A percentile compares a stretch with the other conserved stretches of the same genome.
phyloP scores from a whole-genome alignment of 2,329 filamentous ascomycete genomes.

The Myriosclerotinia duriaeana region DNA sequence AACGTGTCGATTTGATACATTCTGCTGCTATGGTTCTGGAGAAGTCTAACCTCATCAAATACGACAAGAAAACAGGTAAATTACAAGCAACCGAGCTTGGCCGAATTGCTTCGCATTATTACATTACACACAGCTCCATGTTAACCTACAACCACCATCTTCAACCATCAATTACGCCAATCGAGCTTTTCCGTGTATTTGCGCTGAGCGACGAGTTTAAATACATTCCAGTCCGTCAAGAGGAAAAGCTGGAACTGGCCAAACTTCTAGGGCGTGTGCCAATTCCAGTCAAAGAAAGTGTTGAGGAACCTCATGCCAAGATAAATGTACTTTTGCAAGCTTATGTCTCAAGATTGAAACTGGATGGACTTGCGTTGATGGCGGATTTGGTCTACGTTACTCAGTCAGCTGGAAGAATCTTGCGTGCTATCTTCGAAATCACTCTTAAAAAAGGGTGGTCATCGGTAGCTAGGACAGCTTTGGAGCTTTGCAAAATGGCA shows the following conservation, averaged over 20 bases:
- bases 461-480: constrained; percentile 83
- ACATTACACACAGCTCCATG: constrained; percentile 96
- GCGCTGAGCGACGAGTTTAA: constrained; percentile 97
- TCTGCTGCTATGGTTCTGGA: constrained; percentile 86
- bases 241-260: constrained; percentile 94
- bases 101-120: constrained; percentile 95
- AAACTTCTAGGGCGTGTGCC: constrained; percentile 88
- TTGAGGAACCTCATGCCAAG: constrained; percentile 95
- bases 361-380: constrained; percentile 94
- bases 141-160: constrained; percentile 94
- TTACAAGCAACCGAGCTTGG: constrained; percentile 91
- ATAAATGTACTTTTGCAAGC: constrained; percentile 97
- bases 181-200: constrained; percentile 96
- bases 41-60: constrained; percentile 86
- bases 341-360: constrained; percentile 90
- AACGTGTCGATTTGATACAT: constrained; percentile 94
- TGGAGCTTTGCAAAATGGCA: constrained; percentile 97
- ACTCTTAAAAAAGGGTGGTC: constrained; percentile 97
- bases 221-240: constrained; percentile 95
- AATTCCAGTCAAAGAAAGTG: constrained; percentile 94
- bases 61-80: constrained; percentile 88
- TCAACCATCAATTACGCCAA: constrained; percentile 86
- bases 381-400: constrained; percentile 98
- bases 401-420: constrained; percentile 92
- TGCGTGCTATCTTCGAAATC: constrained; percentile 95